Base-by-base conservation (phyloP, 331 rosid genomes). In the Cydonia oblonga region DNA sequence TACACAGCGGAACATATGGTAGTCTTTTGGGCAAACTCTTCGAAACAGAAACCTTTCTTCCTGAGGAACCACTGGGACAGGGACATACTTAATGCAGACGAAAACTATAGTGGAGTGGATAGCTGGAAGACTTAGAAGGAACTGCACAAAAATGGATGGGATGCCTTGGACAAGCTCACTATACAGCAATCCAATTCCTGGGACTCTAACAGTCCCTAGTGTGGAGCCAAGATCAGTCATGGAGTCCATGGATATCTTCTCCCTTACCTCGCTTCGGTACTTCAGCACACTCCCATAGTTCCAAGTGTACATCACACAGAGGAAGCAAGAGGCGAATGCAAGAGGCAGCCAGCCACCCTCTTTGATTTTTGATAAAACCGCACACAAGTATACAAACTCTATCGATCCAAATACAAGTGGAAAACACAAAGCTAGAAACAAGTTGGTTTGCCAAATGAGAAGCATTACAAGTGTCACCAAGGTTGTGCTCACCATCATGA, bases 301-400 rank as follows among this genome's bases (percentile, higher is more conserved):
- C 98, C 98, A 93, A 1, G 86, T 93, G 90, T 93, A 93, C 98
- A 93, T 93, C 80, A 91, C 82, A 51, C 90, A 82, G 69, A 93
- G 96, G 86, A 93, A 93, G 79, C 87, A 52, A 38, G 81, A 61
- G 32, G 97, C 97, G 35, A 93, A 91, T 72, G 70, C 97, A 67
- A 93, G 97, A 9, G 98, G 98, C 79, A 93, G 91, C 98, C 97
- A 91, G 35, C 97, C 98, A 22, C 98, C 98, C 78, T 88, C 91
- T 11, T 58, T 18, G 61, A 86, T 62, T 82, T 93, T 93, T 28
- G 93, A 78, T 63, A 93, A 83, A 35, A 91, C 97, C 15, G 97
- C 91, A 42, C 88, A 87, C 87, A 93, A 58, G 86, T 88, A 93
- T 68, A 91, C 46, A 60, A 91, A 76, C 84, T 93, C 98, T 42